phyloP scores from a whole-genome alignment of 768 basidiomycete genomes.

The Hypholoma sublateritium region DNA sequence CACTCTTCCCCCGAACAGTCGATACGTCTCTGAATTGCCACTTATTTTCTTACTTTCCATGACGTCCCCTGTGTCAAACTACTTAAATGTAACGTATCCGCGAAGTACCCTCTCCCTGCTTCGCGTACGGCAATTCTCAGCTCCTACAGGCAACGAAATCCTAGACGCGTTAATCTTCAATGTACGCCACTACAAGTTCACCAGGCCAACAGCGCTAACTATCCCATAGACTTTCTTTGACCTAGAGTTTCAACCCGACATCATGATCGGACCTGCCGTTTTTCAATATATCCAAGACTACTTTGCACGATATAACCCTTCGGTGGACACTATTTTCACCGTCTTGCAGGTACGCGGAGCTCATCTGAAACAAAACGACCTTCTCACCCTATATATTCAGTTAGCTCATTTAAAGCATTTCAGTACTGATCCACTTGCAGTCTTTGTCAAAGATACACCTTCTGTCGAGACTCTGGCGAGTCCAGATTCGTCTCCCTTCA shows the following conservation, averaged over 20 bases:
- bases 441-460: slow-evolving; percentile 36
- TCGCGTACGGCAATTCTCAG: slow-evolving; percentile 48
- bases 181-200: slow-evolving; percentile 31
- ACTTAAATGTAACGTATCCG: slow-evolving; percentile 59
- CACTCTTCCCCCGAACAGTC: slow-evolving; percentile 33
- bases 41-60: slow-evolving; percentile 65
- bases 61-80: slow-evolving; percentile 58
- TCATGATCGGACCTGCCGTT: slow-evolving; percentile 59
- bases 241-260: slow-evolving; percentile 52
- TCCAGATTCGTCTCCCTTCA: slow-evolving; percentile 12
- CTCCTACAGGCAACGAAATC: slow-evolving; percentile 47
- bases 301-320: slow-evolving; percentile 53
- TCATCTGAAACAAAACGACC: not conserved
- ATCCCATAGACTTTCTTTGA: slow-evolving; percentile 52
- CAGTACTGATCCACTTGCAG: slow-evolving; percentile 50
- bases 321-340: slow-evolving; percentile 55
- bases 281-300: slow-evolving; percentile 61
- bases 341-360: slow-evolving; percentile 55
- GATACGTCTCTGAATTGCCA: slow-evolving; percentile 52
- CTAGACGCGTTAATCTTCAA: slow-evolving; percentile 55
- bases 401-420: slow-evolving; percentile 73
- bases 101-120: slow-evolving; percentile 59
- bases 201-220: not conserved
- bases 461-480: slow-evolving; percentile 8
- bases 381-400: slow-evolving; percentile 32